These are phyloP conservation scores for Hirschfeldia incana DNA, from an alignment of 345 rosid genomes.

Conservation along the genomic window DNA sequence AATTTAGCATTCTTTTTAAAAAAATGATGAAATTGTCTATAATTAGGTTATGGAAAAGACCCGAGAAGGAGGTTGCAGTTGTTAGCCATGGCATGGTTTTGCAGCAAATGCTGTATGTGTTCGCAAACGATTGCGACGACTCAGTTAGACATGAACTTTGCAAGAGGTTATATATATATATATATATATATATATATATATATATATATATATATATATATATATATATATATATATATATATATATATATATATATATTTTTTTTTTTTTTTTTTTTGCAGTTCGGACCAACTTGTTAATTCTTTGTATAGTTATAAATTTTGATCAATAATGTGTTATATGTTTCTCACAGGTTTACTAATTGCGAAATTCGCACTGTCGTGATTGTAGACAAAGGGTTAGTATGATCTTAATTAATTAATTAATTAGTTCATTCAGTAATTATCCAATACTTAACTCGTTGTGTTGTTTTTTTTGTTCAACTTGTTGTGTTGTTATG, in stretches of 20 bases:
- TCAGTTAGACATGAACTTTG: conserved; percentile 29
- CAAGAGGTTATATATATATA: conserved; percentile 28
- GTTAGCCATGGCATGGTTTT: conserved; percentile 45
- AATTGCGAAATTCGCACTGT: conserved; percentile 42
- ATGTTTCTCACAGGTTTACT: conserved; percentile 30
- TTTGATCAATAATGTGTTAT: neutral
- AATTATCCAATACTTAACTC: conserved; percentile 6
- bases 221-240: neutral
- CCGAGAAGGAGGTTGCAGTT: conserved; percentile 43
- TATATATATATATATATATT: no score
- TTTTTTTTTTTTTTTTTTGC: neutral
- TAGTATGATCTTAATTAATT: conserved; percentile 4
- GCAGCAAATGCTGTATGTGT: conserved; percentile 42
- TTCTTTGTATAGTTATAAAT: neutral
- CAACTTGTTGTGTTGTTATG: neutral
- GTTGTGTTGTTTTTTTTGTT: neutral
- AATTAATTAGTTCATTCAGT: neutral
- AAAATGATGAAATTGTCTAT: neutral
- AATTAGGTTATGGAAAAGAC: conserved; percentile 43
- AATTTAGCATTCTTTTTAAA: no score
- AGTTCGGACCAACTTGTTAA: neutral
- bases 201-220: neutral
- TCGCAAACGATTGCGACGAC: conserved; percentile 37
- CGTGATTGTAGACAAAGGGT: conserved; percentile 41
- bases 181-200: neutral